Conservation (phyloP, 805 yeast genomes). For the Suhomyces prunicola region DNA sequence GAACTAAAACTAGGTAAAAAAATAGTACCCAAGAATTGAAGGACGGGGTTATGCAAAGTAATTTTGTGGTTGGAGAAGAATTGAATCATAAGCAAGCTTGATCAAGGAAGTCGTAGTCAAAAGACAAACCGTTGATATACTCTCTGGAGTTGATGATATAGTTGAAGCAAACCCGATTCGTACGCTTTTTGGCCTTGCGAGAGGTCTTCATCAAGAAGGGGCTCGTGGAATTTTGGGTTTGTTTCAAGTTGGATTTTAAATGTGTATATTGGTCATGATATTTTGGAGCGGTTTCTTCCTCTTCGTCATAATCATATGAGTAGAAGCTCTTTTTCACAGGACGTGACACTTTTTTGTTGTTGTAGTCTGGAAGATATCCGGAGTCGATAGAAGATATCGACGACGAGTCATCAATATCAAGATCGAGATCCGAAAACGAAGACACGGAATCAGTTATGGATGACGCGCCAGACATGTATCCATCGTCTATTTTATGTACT, state of each 20-base stretch:
- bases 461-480: conserved; percentile 1
- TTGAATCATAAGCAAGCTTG: conserved; percentile 25
- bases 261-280: conserved; percentile 9
- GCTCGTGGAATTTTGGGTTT: background rate
- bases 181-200: conserved; percentile 9
- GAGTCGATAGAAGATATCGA: conserved; percentile 13
- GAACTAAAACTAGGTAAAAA: background rate
- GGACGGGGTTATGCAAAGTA: background rate
- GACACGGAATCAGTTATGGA: conserved; percentile 7
- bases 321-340: conserved; percentile 1
- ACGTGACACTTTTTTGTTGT: conserved; percentile 4
- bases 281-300: background rate
- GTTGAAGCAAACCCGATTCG: conserved; percentile 39
- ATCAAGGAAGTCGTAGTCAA: conserved; percentile 44
- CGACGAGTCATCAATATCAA: conserved; percentile 9
- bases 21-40: conserved; percentile 4
- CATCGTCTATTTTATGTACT: conserved; percentile 12
- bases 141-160: conserved; percentile 44
- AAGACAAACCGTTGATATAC: conserved; percentile 40
- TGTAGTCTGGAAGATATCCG: conserved; percentile 12
- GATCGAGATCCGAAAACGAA: conserved; percentile 1
- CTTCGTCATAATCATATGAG: conserved; percentile 2
- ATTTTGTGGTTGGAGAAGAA: background rate
- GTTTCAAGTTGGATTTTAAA: conserved; percentile 20
- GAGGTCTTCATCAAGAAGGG: background rate